Evolutionary conservation across 345 rosid species (phyloP).

Genomic region (Turnera subulata): DNA sequence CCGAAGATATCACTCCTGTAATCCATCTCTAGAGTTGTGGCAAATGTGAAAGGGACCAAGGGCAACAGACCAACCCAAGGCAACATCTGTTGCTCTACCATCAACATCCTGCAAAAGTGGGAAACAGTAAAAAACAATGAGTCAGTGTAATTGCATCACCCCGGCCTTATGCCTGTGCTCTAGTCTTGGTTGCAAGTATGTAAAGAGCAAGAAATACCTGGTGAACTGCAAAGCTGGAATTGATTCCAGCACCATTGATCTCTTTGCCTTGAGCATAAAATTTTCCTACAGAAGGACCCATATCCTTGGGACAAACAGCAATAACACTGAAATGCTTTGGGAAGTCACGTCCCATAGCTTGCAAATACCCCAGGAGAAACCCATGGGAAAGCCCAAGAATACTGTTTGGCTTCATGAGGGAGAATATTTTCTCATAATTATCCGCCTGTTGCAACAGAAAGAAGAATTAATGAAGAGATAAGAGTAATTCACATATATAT

Average conservation of each 20-base stretch:
- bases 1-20: conserved; percentile 96
- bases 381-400: conserved; percentile 93
- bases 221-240: conserved; percentile 81
- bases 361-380: conserved; percentile 82
- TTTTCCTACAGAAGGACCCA: conserved; percentile 90
- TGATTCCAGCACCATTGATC: conserved; percentile 92
- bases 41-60: conserved; percentile 88
- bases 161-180: no score
- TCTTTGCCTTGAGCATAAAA: conserved; percentile 88
- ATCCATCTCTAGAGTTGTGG: conserved; percentile 86
- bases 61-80: conserved; percentile 90
- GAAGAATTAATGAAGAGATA: no score
- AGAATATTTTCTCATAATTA: conserved; percentile 68
- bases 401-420: conserved; percentile 90
- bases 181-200: no score
- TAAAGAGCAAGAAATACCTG: conserved; percentile 43
- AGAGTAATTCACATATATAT: no score
- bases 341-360: conserved; percentile 64
- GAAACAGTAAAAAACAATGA: background rate
- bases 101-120: conserved; percentile 58
- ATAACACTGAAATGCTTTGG: conserved; percentile 77
- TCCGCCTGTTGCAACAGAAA: conserved; percentile 63
- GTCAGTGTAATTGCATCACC: background rate
- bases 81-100: conserved; percentile 83
- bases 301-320: conserved; percentile 83